A percentile compares a stretch with the other conserved stretches of the same genome.
Conservation (phyloP, 75 land plant genomes). For the Isoetes taiwanensis region DNA sequence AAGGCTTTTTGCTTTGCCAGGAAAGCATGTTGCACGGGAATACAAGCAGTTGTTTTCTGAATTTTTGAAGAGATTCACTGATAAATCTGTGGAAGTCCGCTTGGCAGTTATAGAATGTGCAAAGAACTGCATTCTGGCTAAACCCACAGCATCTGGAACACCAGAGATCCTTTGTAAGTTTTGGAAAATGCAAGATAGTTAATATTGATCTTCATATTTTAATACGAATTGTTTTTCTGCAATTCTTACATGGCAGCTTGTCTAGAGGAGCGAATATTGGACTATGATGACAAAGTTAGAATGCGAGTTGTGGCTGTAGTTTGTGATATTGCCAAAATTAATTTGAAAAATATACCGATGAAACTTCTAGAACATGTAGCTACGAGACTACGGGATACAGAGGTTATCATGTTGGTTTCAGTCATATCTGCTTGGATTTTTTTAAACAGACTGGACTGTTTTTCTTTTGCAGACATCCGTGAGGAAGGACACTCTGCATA, state of each 20-base stretch:
- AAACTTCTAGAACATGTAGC: constrained; percentile 37
- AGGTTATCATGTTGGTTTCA: constrained; percentile 30
- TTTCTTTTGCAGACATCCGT: constrained; percentile 50
- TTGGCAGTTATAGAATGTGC: constrained; percentile 56
- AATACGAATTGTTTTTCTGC: background rate
- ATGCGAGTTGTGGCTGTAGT: constrained; percentile 44
- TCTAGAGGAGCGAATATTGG: constrained; percentile 61
- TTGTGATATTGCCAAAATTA: constrained; percentile 53
- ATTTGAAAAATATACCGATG: constrained; percentile 29
- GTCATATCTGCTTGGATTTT: background rate
- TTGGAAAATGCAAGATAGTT: background rate
- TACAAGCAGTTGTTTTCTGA: constrained; percentile 54
- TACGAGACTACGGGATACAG: constrained; percentile 84
- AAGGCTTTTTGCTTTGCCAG: constrained; percentile 49
- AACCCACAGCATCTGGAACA: constrained; percentile 42
- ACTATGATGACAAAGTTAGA: constrained; percentile 77
- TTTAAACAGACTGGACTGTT: too few relatives aligned
- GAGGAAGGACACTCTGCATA: constrained; percentile 51
- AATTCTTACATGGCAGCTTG: constrained; percentile 36
- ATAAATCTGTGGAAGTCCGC: constrained; percentile 69
- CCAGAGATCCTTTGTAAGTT: constrained; percentile 53
- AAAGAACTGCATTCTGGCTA: constrained; percentile 40
- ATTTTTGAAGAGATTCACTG: constrained; percentile 75
- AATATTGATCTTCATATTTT: background rate
- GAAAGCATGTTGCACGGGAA: constrained; percentile 40